Base-by-base conservation (phyloP, 768 basidiomycete genomes). In the Kwoniella dejecticola region DNA sequence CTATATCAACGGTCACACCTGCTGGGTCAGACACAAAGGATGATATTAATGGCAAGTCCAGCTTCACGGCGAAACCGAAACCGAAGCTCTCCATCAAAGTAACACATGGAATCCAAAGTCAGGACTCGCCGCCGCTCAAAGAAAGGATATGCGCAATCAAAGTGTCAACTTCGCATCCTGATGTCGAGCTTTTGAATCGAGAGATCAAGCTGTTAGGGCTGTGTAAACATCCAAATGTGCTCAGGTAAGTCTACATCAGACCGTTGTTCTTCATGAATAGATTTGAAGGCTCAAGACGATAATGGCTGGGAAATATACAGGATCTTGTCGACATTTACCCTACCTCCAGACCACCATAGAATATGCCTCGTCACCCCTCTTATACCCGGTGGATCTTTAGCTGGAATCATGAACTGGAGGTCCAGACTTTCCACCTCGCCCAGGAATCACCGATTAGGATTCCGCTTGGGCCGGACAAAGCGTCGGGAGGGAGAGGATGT, bases 221-320 rank as follows among this genome's bases (percentile, higher is more conserved):
- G 6, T 66, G 68, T 44, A 41, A 62, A 44, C 74, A 75, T 66
- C 69, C 94, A 71, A 96, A 96, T 80, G 90, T 96, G 45, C 83
- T 93, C 0, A 57, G 67, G 69, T 73, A 40, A 60, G 67, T 31
- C 2, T 8, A 19, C 19, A n/a, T n/a, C n/a, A n/a, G n/a, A n/a
- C n/a, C n/a, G n/a, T n/a, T n/a, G n/a, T n/a, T n/a, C n/a, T n/a
- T n/a, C n/a, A n/a, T n/a, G n/a, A n/a, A n/a, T n/a, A n/a, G n/a
- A n/a, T n/a, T n/a, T n/a, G n/a, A n/a, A n/a, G n/a, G n/a, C n/a
- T n/a, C n/a, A n/a, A n/a, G n/a, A n/a, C n/a, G n/a, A n/a, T 10
- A 3, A n/a, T 50, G 12, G 40, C 6, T 41, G 10, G 24, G 19
- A 31, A n/a, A n/a, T 38, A 38, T 17, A 40, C 21, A 68, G 71